Evolutionary conservation across 805 yeast species (phyloP).

Genomic region (Yarrowia keelungensis): DNA sequence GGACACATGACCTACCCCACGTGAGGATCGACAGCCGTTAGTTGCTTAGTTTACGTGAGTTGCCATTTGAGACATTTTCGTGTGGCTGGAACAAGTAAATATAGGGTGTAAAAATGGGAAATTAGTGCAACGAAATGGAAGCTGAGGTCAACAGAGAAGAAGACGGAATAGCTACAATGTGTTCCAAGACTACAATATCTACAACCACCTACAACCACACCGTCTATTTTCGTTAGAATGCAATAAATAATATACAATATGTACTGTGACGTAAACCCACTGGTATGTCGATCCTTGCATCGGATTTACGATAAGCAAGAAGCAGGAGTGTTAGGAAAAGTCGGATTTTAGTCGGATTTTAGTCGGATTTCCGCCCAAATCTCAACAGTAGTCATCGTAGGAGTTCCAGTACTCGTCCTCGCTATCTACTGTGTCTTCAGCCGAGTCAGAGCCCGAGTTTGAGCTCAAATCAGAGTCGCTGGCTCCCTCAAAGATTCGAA

Average conservation of each 20-base stretch:
- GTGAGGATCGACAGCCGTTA: conserved; percentile 24
- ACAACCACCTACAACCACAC: background rate
- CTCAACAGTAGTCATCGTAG: conserved; percentile 29
- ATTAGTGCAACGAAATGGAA: background rate
- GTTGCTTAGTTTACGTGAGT: background rate
- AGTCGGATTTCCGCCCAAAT: too few species aligned
- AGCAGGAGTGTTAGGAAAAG: too few species aligned
- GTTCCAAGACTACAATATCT: background rate
- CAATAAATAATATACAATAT: conserved; percentile 26
- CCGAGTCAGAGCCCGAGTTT: conserved; percentile 1
- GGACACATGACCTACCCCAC: conserved; percentile 2
- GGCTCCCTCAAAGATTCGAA: conserved; percentile 21
- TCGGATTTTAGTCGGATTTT: too few species aligned
- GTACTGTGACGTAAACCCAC: conserved; percentile 3
- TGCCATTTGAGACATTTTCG: conserved; percentile 21
- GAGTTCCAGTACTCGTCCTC: conserved; percentile 37
- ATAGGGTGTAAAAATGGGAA: background rate
- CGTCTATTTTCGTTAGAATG: background rate
- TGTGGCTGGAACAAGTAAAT: conserved; percentile 5
- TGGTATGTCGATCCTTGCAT: conserved; percentile 7
- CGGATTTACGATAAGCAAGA: conserved; percentile 5
- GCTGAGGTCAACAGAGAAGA: too few species aligned
- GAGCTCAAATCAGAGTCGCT: conserved; percentile 20
- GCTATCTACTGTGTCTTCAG: conserved; percentile 9
- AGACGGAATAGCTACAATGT: too few species aligned